phyloP scores from a whole-genome alignment of 306 rosid species.

The Sesbania bispinosa region DNA sequence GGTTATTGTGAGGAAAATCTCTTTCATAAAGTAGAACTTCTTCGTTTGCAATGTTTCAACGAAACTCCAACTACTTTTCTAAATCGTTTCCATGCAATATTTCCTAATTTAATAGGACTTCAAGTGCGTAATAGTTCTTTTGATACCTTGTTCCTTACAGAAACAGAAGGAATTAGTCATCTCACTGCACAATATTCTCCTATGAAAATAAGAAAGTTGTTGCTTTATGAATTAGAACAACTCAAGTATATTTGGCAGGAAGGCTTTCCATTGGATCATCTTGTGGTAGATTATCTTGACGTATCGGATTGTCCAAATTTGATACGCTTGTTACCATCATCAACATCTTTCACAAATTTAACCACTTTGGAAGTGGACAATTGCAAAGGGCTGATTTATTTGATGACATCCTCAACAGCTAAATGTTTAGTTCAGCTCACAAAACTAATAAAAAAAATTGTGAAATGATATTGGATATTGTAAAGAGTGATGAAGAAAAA shows the following conservation, averaged over 20 bases:
- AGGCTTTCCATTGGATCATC: not conserved
- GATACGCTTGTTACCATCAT: not conserved
- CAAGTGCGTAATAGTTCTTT: not conserved
- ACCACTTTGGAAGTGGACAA: not conserved
- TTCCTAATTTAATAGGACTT: not conserved
- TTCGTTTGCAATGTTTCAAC: not conserved
- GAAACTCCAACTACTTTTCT: not conserved
- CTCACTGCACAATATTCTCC: no score
- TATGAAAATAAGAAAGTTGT: not conserved
- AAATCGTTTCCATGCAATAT: not conserved
- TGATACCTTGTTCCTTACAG: not conserved
- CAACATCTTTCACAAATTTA: not conserved
- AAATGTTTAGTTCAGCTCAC: not conserved
- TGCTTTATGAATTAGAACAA: not conserved
- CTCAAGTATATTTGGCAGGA: not conserved
- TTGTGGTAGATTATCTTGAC: not conserved
- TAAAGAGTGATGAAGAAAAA: no score
- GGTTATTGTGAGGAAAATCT: not conserved
- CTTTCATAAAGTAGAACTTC: not conserved
- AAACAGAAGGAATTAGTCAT: not conserved
- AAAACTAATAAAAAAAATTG: not conserved
- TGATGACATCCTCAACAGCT: not conserved
- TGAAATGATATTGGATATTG: no score
- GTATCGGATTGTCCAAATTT: not conserved
- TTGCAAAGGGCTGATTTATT: not conserved